Evolutionary conservation across 2,329 filamentous ascomycete genomes (phyloP).

Genomic region (Fusarium nurragi): DNA sequence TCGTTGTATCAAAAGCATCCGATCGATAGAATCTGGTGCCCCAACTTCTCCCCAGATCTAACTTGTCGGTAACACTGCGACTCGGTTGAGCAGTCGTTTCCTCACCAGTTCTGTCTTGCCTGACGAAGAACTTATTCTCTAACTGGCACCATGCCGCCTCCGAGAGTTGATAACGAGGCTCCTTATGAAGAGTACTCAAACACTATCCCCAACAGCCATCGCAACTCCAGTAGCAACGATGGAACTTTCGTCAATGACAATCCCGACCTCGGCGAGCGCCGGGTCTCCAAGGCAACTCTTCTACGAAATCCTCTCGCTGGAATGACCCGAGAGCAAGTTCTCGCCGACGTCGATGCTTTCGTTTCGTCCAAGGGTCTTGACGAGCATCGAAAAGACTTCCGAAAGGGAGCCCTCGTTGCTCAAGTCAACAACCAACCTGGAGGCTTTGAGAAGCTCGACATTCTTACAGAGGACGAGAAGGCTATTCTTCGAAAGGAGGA

Average conservation of each 20-base stretch:
- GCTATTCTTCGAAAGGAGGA: constrained; percentile 43
- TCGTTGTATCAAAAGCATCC: not conserved
- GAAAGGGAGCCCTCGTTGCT: constrained; percentile 62
- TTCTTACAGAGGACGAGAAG: constrained; percentile 46
- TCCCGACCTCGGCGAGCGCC: constrained; percentile 4
- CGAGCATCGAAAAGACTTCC: constrained; percentile 56
- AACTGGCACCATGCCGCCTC: constrained; percentile 39
- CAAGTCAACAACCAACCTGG: constrained; percentile 52
- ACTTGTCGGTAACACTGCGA: not conserved
- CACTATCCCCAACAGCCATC: constrained; percentile 1
- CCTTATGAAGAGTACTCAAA: constrained; percentile 16
- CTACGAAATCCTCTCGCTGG: constrained; percentile 47
- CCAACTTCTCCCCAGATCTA: constrained; percentile 17
- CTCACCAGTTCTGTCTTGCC: not conserved
- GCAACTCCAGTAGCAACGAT: constrained; percentile 39
- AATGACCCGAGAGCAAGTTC: constrained; percentile 43
- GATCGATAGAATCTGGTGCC: constrained; percentile 15
- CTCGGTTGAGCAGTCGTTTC: not conserved
- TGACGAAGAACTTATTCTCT: not conserved
- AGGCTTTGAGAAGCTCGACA: constrained; percentile 44
- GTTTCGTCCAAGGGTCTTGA: constrained; percentile 48
- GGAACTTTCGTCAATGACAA: constrained; percentile 34
- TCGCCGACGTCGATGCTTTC: constrained; percentile 51
- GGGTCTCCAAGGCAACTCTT: constrained; percentile 41
- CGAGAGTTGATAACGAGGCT: constrained; percentile 39